Conservation (phyloP, 305 asterid genomes). For the Fraxinus paxiana region DNA sequence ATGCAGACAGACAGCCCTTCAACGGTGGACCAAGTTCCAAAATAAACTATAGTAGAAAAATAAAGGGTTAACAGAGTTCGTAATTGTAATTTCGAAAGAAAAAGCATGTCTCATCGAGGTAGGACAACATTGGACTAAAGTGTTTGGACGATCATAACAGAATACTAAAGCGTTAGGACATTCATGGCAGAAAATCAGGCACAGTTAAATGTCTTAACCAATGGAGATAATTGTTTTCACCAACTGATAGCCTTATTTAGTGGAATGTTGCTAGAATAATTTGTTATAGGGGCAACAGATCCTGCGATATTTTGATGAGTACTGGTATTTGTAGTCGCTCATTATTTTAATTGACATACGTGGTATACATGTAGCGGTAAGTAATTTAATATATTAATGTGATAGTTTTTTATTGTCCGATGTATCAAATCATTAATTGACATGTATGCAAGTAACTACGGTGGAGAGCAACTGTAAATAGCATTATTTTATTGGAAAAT, state of each 20-base stretch:
- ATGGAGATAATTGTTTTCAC: background rate
- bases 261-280: background rate
- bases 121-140: slow-evolving; percentile 28
- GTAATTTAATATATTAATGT: no score
- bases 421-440: no score
- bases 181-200: slow-evolving; percentile 1
- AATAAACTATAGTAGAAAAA: background rate
- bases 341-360: no score
- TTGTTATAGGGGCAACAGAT: background rate
- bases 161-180: background rate
- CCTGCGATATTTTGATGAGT: background rate
- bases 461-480: no score
- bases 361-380: no score
- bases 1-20: slow-evolving; percentile 15
- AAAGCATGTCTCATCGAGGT: slow-evolving; percentile 24
- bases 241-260: background rate
- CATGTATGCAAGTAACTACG: no score
- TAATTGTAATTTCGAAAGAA: background rate
- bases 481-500: no score
- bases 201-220: background rate
- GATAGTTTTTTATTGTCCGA: no score
- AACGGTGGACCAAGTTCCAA: slow-evolving; percentile 24
- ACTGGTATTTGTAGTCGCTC: no score
- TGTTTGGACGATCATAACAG: background rate
- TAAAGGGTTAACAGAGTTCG: background rate